Conservation (phyloP, 2,329 filamentous ascomycete species). For the Penicillium digitatum region DNA sequence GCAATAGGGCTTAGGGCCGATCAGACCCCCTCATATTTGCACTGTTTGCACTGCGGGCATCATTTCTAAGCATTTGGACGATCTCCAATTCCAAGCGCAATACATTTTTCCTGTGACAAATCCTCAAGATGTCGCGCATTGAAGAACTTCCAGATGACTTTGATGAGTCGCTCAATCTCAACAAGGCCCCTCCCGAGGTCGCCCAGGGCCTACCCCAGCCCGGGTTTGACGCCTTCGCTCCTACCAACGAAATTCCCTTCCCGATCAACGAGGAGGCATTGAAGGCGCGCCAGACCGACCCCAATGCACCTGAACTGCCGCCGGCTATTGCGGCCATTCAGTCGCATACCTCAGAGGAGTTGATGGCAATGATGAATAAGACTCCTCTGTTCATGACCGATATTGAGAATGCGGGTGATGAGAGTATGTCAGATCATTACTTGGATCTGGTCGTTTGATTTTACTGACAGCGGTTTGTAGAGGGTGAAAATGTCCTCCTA, state of each 20-base stretch:
- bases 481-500: constrained; percentile 72
- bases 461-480: constrained; percentile 22
- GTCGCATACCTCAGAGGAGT: constrained; percentile 56
- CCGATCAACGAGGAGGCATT: constrained; percentile 38
- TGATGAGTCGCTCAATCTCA: constrained; percentile 45
- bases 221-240: constrained; percentile 20
- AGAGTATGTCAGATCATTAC: constrained; percentile 37
- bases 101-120: background rate
- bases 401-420: constrained; percentile 60
- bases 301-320: constrained; percentile 48
- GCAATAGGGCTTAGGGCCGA: constrained; percentile 17
- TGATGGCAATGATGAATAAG: constrained; percentile 63
- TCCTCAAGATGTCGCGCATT: constrained; percentile 48
- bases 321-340: constrained; percentile 57
- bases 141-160: constrained; percentile 52
- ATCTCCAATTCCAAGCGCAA: background rate
- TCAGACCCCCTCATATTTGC: constrained; percentile 27
- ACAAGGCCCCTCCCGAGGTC: constrained; percentile 28
- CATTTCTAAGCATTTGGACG: constrained; percentile 7
- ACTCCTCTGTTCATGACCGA: constrained; percentile 94
- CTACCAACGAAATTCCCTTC: constrained; percentile 36
- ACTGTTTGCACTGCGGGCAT: constrained; percentile 24
- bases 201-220: constrained; percentile 18
- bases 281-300: constrained; percentile 30
- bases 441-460: background rate